Evolutionary conservation across 768 basidiomycete species (phyloP).

Genomic region (Kwoniella dendrophila): DNA sequence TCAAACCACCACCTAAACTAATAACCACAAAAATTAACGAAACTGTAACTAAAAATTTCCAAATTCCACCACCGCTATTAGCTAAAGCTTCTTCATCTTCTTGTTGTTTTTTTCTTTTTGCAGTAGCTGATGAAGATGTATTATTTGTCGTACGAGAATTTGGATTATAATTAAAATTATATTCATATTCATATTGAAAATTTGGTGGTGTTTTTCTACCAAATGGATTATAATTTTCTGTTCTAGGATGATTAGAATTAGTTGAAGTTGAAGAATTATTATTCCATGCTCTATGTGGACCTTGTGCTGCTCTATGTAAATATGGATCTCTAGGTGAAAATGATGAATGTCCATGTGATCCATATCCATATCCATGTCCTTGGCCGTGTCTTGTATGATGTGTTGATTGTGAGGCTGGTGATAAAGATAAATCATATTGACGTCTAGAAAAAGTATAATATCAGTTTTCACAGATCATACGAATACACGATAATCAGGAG

Average conservation of each 20-base stretch:
- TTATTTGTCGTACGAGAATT: conserved; percentile 6
- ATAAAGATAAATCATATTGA: conserved; percentile 32
- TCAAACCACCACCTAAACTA: conserved; percentile 52
- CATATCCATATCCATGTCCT: not conserved
- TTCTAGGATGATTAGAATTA: not conserved
- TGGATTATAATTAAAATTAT: conserved; percentile 17
- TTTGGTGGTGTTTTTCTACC: conserved; percentile 22
- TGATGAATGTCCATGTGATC: conserved; percentile 18
- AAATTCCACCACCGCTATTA: conserved; percentile 24
- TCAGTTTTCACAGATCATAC: not conserved
- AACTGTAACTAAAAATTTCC: conserved; percentile 45
- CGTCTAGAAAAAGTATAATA: conserved; percentile 10
- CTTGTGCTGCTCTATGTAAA: conserved; percentile 20
- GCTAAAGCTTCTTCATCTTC: conserved; percentile 14
- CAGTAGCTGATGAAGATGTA: not conserved
- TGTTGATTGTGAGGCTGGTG: conserved; percentile 63
- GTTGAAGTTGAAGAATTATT: not conserved
- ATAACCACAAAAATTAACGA: conserved; percentile 50
- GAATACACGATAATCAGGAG: not conserved
- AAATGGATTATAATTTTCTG: conserved; percentile 14
- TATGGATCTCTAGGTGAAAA: conserved; percentile 21
- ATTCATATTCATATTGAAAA: conserved; percentile 21
- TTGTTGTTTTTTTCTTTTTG: conserved; percentile 25
- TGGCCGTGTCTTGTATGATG: not conserved
- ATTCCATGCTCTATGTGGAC: conserved; percentile 25